phyloP scores from a whole-genome alignment of 306 rosid species.

The Trifolium repens region DNA sequence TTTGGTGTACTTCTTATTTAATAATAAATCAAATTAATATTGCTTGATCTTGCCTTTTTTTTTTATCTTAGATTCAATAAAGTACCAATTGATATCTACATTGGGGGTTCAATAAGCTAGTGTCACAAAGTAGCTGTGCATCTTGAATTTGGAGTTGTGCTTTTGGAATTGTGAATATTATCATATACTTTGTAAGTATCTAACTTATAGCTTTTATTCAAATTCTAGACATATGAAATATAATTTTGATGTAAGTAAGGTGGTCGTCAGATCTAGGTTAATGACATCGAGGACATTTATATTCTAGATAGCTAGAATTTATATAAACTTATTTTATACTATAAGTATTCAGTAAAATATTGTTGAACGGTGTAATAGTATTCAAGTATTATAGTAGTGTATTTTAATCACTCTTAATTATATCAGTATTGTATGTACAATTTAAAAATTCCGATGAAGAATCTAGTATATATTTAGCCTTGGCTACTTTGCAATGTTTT shows the following conservation, averaged over 20 bases:
- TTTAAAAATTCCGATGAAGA: not conserved
- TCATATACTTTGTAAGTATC: not conserved
- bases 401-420: not conserved
- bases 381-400: not conserved
- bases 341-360: not conserved
- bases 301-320: not conserved
- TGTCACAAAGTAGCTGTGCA: conserved; percentile 2
- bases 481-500: not conserved
- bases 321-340: not conserved
- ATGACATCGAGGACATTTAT: not conserved
- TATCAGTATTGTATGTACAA: too few species aligned
- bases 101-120: conserved; percentile 17
- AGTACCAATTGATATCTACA: conserved; percentile 17
- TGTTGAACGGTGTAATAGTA: too few species aligned
- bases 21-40: conserved; percentile 13
- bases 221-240: not conserved
- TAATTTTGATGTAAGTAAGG: too few species aligned
- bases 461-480: too few species aligned
- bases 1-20: not conserved
- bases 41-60: not conserved
- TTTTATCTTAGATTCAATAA: conserved; percentile 8
- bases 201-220: not conserved
- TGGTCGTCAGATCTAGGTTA: not conserved
- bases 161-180: conserved; percentile 21
- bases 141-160: conserved; percentile 11